Conservation (phyloP, 169 alveolate genomes). For the Eimeria acervulina region DNA sequence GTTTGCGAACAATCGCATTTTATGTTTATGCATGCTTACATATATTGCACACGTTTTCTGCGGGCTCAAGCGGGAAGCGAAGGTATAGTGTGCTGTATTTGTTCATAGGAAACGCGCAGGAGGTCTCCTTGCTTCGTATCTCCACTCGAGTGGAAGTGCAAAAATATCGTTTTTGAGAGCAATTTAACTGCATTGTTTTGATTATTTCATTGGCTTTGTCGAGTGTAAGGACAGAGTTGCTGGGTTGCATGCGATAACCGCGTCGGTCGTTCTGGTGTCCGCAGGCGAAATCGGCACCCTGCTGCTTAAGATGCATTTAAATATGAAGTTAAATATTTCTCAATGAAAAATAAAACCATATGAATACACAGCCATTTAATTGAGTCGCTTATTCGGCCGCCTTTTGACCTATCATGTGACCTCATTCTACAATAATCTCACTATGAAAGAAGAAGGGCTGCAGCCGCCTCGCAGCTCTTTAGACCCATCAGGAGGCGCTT, state of each 20-base stretch:
- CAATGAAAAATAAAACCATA: background rate
- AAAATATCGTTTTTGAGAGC: background rate
- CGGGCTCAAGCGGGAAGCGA: background rate
- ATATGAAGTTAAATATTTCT: background rate
- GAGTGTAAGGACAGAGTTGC: background rate
- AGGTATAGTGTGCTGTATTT: background rate
- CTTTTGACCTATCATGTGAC: background rate
- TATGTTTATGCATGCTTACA: too few species aligned
- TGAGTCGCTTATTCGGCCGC: background rate
- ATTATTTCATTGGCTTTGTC: background rate
- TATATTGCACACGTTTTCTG: background rate
- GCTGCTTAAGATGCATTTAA: background rate
- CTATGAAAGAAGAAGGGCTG: constrained; percentile 46
- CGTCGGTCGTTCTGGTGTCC: background rate
- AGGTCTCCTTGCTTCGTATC: background rate
- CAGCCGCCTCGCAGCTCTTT: constrained; percentile 27
- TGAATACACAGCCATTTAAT: background rate
- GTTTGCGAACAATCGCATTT: background rate
- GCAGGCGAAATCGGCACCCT: background rate
- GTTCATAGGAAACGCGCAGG: background rate
- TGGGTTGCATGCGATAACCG: background rate
- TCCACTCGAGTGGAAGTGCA: background rate
- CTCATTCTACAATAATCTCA: background rate
- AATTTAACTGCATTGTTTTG: background rate
- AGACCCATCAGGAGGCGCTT: background rate